Percentiles rank a stretch among this genome's conserved stretches.
phyloP scores from a whole-genome alignment of 108 stramenopile species.

The Epipyxis sp. region DNA sequence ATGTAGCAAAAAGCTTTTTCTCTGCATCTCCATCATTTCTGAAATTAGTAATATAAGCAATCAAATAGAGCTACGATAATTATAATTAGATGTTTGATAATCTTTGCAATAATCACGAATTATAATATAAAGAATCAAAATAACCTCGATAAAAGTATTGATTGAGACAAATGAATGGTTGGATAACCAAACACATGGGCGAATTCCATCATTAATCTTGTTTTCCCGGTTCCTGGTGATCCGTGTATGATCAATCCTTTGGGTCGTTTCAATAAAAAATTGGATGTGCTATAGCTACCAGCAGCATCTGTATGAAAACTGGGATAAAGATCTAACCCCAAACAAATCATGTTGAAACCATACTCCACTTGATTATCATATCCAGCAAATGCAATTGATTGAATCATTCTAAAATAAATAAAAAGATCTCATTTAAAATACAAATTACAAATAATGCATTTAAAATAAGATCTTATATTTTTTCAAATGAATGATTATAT shows the following conservation, averaged over 20 bases:
- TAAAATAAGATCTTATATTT: neutral
- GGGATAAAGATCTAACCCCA: neutral
- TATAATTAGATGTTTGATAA: no score
- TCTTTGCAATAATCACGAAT: no score
- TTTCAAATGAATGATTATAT: neutral
- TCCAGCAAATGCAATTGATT: neutral
- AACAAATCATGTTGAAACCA: neutral
- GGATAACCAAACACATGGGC: neutral
- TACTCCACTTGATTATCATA: constrained; percentile 1
- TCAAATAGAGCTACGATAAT: no score
- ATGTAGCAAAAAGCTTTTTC: constrained; percentile 38
- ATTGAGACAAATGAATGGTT: neutral
- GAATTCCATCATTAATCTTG: neutral
- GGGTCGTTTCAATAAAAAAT: neutral
- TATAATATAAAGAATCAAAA: no score
- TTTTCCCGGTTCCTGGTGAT: neutral
- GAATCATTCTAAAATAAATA: neutral
- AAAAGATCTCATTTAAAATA: neutral
- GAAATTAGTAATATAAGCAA: no score
- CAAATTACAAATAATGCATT: neutral
- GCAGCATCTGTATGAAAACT: no score
- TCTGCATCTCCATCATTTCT: constrained; percentile 54
- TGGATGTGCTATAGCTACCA: no score
- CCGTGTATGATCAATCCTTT: neutral
- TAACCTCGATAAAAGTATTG: neutral